A percentile compares a stretch with the other conserved stretches of the same genome.
Conservation (phyloP, 805 yeast genomes). For the Ogataea philodendri region DNA sequence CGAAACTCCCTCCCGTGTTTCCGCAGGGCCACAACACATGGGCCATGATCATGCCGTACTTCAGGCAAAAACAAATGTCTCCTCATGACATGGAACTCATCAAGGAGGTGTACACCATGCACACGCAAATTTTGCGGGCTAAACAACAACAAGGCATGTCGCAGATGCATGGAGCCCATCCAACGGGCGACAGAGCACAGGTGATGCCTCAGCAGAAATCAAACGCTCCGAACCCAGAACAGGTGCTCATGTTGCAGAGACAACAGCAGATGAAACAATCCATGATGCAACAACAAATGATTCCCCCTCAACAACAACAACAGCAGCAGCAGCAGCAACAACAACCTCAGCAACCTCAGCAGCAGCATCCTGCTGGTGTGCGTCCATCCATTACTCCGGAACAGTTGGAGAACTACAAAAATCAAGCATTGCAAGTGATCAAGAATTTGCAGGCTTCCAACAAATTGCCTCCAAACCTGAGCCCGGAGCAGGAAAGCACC, state of each 20-base stretch:
- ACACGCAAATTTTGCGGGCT: slow-evolving; percentile 52
- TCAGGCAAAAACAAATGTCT: slow-evolving; percentile 53
- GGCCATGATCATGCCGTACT: slow-evolving; percentile 70
- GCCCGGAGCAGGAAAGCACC: slow-evolving; percentile 36
- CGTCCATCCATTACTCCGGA: slow-evolving; percentile 22
- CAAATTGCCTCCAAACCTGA: slow-evolving; percentile 31
- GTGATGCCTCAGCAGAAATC: slow-evolving; percentile 10
- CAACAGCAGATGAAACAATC: slow-evolving; percentile 31
- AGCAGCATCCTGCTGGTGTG: slow-evolving; percentile 19
- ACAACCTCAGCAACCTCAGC: slow-evolving; percentile 16
- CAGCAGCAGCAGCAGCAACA: slow-evolving; percentile 11
- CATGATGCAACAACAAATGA: slow-evolving; percentile 33
- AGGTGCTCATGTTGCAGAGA: slow-evolving; percentile 33
- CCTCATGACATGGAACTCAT: slow-evolving; percentile 56
- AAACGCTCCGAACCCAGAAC: slow-evolving; percentile 32
- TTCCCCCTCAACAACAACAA: slow-evolving; percentile 13
- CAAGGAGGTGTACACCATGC: slow-evolving; percentile 65
- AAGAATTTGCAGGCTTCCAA: slow-evolving; percentile 35
- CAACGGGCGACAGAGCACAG: slow-evolving; percentile 9
- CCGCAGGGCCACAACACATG: slow-evolving; percentile 81
- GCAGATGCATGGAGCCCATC: slow-evolving; percentile 28
- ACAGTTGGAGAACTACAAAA: slow-evolving; percentile 31
- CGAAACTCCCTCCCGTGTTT: slow-evolving; percentile 61
- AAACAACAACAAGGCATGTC: slow-evolving; percentile 33
- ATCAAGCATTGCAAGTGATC: slow-evolving; percentile 36